Evolutionary conservation across 257 asterid genomes (phyloP), one percentile per base, ranked within the genome.

Genomic region (Primulina eburnea): DNA sequence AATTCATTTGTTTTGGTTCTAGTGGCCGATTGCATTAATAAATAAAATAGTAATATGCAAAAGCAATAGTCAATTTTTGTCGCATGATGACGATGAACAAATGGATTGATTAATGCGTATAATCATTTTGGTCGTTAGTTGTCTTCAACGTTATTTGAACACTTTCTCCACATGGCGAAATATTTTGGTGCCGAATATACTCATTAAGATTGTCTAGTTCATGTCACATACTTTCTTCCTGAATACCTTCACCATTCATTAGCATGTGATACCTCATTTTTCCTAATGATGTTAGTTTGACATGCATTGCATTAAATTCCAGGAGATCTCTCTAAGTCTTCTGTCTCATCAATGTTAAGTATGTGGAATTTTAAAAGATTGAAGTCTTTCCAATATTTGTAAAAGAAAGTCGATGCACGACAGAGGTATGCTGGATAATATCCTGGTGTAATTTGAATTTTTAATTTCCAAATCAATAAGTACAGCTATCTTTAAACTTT

Each of bases 241-340:
- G 35, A 40, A 7, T 69, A 16, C 26, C 56, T 53, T 53, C 40
- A 47, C 33, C 5, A 14, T 29, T 6, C 58, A 37, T 61, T 26
- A 55, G 64, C 66, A 34, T 63, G 20, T 26, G 56, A 14, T 35
- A 47, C 64, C 70, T 68, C 17, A 32, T 58, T 50, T 56, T 33
- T 30, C 70, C 33, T 52, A 10, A 40, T 38, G 34, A 38, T 24
- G 17, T 43, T 50, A 57, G 43, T 17, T 66, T 28, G 10, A 26
- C 7, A 43, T 43, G 29, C 20, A 47, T 64, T 62, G 69, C 37
- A 28, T 63, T 56, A 18, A 60, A 43, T 11, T 10, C 50, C 53
- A 11, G 53, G 53, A 43, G 53, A 43, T 43, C n/a, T 38, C 50
- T 43, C 53, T 43, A 43, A 43, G n/a, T 43, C 53, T 43, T n/a